Evolutionary conservation across 768 basidiomycete genomes (phyloP).

Genomic region (Rhodotorula babjevae): DNA sequence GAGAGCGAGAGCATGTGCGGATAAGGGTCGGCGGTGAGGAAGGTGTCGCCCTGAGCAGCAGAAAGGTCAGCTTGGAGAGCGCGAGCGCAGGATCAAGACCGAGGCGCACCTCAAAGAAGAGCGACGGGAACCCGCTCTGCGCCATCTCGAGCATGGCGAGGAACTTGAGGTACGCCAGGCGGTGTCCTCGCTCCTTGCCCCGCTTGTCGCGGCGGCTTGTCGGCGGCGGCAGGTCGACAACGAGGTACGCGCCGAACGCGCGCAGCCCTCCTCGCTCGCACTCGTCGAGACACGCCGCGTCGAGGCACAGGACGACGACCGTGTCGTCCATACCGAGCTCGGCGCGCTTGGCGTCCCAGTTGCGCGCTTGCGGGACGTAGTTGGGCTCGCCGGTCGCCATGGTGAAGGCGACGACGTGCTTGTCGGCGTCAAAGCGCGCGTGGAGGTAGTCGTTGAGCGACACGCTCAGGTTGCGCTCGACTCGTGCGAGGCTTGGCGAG

Average conservation of each 20-base stretch:
- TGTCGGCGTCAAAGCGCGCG: background rate
- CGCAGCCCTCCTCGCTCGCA: background rate
- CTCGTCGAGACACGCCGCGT: slow-evolving; percentile 1
- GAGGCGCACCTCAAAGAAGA: slow-evolving; percentile 13
- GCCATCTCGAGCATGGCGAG: slow-evolving; percentile 14
- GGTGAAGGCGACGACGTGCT: background rate
- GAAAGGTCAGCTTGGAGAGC: background rate
- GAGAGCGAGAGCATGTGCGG: slow-evolving; percentile 2
- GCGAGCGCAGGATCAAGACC: background rate
- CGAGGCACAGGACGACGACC: slow-evolving; percentile 8
- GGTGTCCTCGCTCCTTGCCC: slow-evolving; percentile 1
- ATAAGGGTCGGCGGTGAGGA: slow-evolving; percentile 2
- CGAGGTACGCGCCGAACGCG: background rate
- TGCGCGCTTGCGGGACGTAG: slow-evolving; percentile 9
- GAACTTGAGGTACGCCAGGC: slow-evolving; percentile 9
- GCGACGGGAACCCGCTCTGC: background rate
- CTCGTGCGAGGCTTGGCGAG: background rate
- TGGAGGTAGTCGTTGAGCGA: background rate
- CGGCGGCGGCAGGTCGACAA: background rate
- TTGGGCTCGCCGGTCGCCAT: background rate
- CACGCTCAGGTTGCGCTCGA: slow-evolving; percentile 1
- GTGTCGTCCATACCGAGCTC: slow-evolving; percentile 8
- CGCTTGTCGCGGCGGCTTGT: background rate
- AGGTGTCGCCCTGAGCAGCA: background rate
- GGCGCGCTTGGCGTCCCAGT: slow-evolving; percentile 8